These are phyloP conservation scores for Castanea mollissima DNA, from an alignment of 306 rosid species.

Conservation along the genomic window DNA sequence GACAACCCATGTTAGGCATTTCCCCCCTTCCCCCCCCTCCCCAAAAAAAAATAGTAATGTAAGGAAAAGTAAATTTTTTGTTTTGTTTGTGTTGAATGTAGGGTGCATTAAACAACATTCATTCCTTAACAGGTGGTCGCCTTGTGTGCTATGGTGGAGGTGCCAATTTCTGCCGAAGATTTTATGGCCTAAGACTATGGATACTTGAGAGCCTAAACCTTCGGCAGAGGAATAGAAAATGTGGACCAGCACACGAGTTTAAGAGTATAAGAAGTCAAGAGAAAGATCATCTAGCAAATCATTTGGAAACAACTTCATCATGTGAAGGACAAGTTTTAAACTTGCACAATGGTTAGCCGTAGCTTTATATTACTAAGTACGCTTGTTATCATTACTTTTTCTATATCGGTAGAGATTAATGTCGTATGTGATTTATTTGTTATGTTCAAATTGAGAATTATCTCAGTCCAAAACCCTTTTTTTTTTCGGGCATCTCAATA, in stretches of 20 bases:
- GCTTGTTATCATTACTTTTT: not conserved
- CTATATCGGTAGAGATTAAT: not conserved
- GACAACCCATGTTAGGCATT: not conserved
- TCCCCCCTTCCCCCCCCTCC: too few species aligned
- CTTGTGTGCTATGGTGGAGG: slow-evolving; percentile 39
- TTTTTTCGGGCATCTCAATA: not conserved
- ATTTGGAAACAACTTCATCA: slow-evolving; percentile 30
- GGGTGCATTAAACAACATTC: slow-evolving; percentile 38
- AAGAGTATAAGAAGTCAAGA: slow-evolving; percentile 36
- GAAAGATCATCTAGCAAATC: slow-evolving; percentile 30
- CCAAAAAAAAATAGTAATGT: too few species aligned
- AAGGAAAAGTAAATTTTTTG: not conserved
- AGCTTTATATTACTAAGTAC: not conserved
- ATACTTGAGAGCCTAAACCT: slow-evolving; percentile 46
- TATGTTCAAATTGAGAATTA: not conserved
- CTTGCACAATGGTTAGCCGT: slow-evolving; percentile 40
- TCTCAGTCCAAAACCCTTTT: not conserved
- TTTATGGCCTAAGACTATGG: slow-evolving; percentile 63
- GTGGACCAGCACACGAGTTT: slow-evolving; percentile 31
- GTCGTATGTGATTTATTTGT: not conserved
- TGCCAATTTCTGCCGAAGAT: slow-evolving; percentile 43
- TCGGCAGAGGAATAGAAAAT: slow-evolving; percentile 24
- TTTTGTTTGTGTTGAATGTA: slow-evolving; percentile 20
- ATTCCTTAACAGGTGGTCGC: slow-evolving; percentile 18
- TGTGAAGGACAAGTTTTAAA: slow-evolving; percentile 27